These are phyloP conservation scores for Fraxinus baroniana DNA, from an alignment of 305 asterid genomes.

Conservation along the genomic window DNA sequence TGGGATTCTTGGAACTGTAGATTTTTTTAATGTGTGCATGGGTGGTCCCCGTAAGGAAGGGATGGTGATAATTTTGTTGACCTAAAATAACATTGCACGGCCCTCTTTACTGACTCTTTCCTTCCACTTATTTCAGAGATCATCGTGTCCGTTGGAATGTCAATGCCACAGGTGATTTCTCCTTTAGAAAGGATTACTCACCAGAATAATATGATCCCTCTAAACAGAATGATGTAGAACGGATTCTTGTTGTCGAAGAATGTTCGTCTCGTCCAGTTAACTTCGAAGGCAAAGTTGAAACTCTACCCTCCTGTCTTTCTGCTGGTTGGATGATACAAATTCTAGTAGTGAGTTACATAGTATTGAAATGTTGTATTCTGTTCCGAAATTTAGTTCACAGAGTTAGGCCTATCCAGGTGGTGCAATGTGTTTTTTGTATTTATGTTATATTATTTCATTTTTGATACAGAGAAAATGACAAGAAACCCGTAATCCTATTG, in stretches of 20 bases:
- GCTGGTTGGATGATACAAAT: background rate
- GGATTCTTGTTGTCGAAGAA: background rate
- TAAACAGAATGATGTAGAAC: constrained; percentile 38
- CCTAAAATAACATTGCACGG: background rate
- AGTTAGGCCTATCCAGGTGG: background rate
- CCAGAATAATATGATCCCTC: constrained; percentile 41
- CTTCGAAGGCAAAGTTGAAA: background rate
- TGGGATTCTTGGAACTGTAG: background rate
- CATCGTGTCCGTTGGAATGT: constrained; percentile 89
- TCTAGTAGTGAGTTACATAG: background rate
- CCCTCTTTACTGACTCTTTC: background rate
- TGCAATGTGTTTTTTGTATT: background rate
- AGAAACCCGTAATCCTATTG: background rate
- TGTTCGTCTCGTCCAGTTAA: background rate
- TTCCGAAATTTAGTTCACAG: background rate
- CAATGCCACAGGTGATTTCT: constrained; percentile 83
- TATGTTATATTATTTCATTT: background rate
- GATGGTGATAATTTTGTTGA: background rate
- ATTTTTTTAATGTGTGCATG: background rate
- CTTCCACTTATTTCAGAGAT: constrained; percentile 57
- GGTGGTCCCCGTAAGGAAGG: background rate
- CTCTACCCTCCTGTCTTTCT: background rate
- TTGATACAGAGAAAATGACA: background rate
- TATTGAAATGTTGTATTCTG: background rate
- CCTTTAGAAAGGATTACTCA: constrained; percentile 41